Evolutionary conservation across 2,329 filamentous ascomycete species (phyloP).

Genomic region (Aspergillus hortae): DNA sequence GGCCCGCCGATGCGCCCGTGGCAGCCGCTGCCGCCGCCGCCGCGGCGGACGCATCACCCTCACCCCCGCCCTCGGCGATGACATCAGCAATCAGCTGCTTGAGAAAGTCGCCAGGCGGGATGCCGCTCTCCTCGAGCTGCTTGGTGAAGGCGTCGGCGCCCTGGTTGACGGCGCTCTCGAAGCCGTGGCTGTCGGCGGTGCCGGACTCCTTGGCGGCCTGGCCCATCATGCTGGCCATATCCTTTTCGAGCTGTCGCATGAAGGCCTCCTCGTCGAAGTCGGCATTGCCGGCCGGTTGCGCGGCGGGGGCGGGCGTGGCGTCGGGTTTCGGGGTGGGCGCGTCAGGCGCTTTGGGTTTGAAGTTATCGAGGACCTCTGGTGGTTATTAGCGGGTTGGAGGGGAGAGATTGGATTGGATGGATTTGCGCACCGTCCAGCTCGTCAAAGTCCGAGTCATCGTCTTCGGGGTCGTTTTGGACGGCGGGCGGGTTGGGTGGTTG

Average conservation of each 20-base stretch:
- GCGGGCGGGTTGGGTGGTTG: constrained; percentile 4
- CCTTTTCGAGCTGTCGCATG: constrained; percentile 78
- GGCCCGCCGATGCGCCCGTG: constrained; percentile 16
- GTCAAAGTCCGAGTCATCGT: constrained; percentile 89
- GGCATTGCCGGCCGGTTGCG: constrained; percentile 12
- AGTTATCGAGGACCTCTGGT: constrained; percentile 87
- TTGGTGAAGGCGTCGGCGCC: constrained; percentile 35
- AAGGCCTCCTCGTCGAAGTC: constrained; percentile 53
- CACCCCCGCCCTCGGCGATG: constrained; percentile 26
- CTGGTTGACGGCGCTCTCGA: constrained; percentile 26
- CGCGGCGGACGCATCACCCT: constrained; percentile 18
- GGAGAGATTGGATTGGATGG: not conserved
- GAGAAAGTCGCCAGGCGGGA: constrained; percentile 32
- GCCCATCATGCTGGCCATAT: constrained; percentile 80
- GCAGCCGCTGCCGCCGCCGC: constrained; percentile 19
- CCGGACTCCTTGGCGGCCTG: constrained; percentile 21
- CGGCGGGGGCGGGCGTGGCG: constrained; percentile 10
- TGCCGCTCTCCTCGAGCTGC: constrained; percentile 32
- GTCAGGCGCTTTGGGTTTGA: constrained; percentile 53
- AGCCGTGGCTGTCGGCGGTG: constrained; percentile 16
- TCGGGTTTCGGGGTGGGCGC: constrained; percentile 15
- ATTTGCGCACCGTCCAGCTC: constrained; percentile 72
- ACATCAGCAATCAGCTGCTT: constrained; percentile 35
- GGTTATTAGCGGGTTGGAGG: constrained; percentile 4
- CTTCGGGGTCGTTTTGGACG: constrained; percentile 46